Conservation (phyloP, 768 basidiomycete genomes). For the Tubosaeta sp. region DNA sequence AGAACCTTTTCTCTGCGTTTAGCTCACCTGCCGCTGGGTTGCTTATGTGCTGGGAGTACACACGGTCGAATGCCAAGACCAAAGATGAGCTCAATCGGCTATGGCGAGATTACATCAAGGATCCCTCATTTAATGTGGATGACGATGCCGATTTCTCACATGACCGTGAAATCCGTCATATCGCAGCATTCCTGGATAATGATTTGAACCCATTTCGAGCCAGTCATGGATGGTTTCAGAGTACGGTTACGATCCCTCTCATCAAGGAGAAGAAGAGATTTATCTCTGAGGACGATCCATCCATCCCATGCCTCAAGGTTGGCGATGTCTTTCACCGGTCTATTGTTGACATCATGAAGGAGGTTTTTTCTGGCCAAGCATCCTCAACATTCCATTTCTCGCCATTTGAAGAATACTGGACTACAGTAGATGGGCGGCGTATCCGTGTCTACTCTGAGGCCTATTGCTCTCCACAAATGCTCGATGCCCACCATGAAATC, state of each 20-base stretch:
- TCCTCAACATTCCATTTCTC: not conserved
- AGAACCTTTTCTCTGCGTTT: too few relatives aligned
- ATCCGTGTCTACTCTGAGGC: not conserved
- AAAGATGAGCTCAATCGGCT: conserved; percentile 22
- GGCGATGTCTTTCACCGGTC: not conserved
- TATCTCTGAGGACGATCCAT: not conserved
- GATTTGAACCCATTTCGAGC: conserved; percentile 4
- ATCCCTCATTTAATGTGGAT: conserved; percentile 22
- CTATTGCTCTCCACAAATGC: not conserved
- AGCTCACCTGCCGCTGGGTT: too few relatives aligned
- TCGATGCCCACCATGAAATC: not conserved
- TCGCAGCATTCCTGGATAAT: too few relatives aligned
- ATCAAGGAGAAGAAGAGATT: conserved; percentile 1
- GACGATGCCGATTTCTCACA: too few relatives aligned
- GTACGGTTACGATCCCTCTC: not conserved
- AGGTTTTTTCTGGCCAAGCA: not conserved
- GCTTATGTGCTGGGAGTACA: conserved; percentile 24
- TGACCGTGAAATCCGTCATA: not conserved
- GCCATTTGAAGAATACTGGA: conserved; percentile 2
- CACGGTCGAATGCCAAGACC: conserved; percentile 26
- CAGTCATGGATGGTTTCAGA: conserved; percentile 5
- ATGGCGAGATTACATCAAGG: conserved; percentile 19
- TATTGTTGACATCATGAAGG: conserved; percentile 2
- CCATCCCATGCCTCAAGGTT: not conserved
- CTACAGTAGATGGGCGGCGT: not conserved